A percentile compares a stretch with the other conserved stretches of the same genome.
Evolutionary conservation across 768 basidiomycete species (phyloP).

Genomic region (Tephrocybe sp.): DNA sequence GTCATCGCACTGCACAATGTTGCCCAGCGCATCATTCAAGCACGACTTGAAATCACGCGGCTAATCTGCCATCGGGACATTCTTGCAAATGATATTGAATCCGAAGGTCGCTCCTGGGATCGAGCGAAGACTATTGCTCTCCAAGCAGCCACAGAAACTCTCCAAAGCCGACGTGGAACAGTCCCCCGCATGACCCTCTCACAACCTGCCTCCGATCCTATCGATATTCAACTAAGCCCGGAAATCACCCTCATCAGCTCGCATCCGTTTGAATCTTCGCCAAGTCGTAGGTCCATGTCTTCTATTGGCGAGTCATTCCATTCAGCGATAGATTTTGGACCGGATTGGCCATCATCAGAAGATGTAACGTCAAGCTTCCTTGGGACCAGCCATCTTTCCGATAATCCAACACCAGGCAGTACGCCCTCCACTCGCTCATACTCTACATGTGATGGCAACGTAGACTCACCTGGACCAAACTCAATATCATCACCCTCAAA

Average conservation of each 20-base stretch:
- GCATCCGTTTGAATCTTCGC: constrained; percentile 19
- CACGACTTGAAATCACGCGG: constrained; percentile 72
- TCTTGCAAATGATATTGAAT: constrained; percentile 69
- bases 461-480: constrained; percentile 5
- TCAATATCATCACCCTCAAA: too few relatives aligned
- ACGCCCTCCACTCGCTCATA: constrained; percentile 31
- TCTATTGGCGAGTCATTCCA: constrained; percentile 61
- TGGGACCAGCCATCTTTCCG: constrained; percentile 26
- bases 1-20: constrained; percentile 55
- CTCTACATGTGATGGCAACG: constrained; percentile 20
- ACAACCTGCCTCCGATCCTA: constrained; percentile 23
- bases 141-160: constrained; percentile 64
- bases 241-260: constrained; percentile 6
- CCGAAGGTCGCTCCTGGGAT: constrained; percentile 66
- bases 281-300: constrained; percentile 39
- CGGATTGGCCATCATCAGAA: constrained; percentile 46
- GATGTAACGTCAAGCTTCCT: constrained; percentile 33
- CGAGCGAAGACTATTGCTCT: constrained; percentile 69
- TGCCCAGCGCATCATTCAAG: constrained; percentile 60
- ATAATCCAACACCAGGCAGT: constrained; percentile 34
- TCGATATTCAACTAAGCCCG: neutral
- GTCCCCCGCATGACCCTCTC: constrained; percentile 38
- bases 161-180: constrained; percentile 43
- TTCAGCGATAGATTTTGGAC: constrained; percentile 59
- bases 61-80: constrained; percentile 75